These are phyloP conservation scores for Tuber magnatum DNA, from an alignment of 495 filamentous ascomycete genomes.

Conservation along the genomic window DNA sequence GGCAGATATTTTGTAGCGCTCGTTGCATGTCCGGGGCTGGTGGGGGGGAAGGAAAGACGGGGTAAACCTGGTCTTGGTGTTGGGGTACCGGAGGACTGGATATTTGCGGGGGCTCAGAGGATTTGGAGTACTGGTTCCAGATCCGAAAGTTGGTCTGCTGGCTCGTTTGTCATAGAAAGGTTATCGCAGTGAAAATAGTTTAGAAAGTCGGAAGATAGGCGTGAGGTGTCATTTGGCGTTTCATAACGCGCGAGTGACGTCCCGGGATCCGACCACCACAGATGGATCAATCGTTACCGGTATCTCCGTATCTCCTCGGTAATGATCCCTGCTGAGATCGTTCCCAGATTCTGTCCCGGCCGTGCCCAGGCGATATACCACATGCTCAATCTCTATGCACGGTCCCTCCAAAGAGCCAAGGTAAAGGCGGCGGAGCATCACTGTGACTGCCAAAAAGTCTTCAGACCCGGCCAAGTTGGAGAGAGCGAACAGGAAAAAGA, in stretches of 20 bases:
- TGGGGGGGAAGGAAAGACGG: not conserved
- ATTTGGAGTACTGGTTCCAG: not conserved
- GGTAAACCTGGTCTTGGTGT: not conserved
- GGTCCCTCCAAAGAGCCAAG: not conserved
- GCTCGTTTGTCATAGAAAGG: not conserved
- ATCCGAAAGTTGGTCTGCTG: not conserved
- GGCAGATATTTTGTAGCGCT: constrained; percentile 13
- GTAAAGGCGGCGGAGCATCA: not conserved
- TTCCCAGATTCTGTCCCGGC: not conserved
- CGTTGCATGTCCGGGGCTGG: constrained; percentile 9
- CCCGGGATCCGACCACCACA: not conserved
- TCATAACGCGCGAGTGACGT: not conserved
- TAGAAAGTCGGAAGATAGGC: not conserved
- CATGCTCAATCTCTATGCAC: not conserved
- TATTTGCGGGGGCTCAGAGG: not conserved
- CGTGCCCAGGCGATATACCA: not conserved
- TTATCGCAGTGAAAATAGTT: not conserved
- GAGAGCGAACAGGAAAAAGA: not conserved
- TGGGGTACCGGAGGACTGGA: not conserved
- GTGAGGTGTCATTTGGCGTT: not conserved
- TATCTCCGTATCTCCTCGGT: not conserved
- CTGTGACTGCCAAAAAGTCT: not conserved
- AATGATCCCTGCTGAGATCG: not conserved
- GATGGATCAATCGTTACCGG: not conserved
- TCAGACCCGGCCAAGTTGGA: not conserved